These are phyloP conservation scores for Neurospora sp. DNA, from an alignment of 495 filamentous ascomycete species.

Conservation along the genomic window DNA sequence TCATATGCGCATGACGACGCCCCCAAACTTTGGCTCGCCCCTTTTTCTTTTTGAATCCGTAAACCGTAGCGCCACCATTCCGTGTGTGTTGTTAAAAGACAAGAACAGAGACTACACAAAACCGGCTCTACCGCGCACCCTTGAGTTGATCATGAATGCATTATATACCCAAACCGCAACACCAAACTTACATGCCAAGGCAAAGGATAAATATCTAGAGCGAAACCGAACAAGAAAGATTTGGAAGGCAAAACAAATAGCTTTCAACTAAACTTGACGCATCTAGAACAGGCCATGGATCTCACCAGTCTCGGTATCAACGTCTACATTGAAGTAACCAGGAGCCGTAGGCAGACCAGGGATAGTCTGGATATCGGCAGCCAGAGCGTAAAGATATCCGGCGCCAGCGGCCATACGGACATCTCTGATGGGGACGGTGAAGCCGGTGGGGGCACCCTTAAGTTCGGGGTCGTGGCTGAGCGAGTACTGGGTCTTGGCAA, in stretches of 20 bases:
- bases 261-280: neutral
- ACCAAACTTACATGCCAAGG: neutral
- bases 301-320: slow-evolving; percentile 87
- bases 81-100: neutral
- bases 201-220: neutral
- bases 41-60: neutral
- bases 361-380: slow-evolving; percentile 97
- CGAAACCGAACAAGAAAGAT: neutral
- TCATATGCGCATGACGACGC: neutral
- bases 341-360: slow-evolving; percentile 91
- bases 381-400: slow-evolving; percentile 89
- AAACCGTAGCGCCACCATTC: neutral
- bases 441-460: slow-evolving; percentile 94
- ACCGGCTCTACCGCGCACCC: neutral
- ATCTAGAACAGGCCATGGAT: slow-evolving; percentile 87
- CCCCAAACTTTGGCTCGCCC: neutral
- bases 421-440: slow-evolving; percentile 90
- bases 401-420: slow-evolving; percentile 89
- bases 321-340: slow-evolving; percentile 92
- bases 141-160: slow-evolving; percentile 16
- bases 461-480: slow-evolving; percentile 87
- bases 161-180: neutral
- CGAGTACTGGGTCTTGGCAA: slow-evolving; percentile 97
- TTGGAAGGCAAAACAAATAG: neutral
- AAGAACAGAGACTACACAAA: neutral